A percentile compares a stretch with the other conserved stretches of the same genome.
These are phyloP conservation scores for Clitocybe nebularis DNA, from an alignment of 1,284 basidiomycete genomes.

Conservation along the genomic window DNA sequence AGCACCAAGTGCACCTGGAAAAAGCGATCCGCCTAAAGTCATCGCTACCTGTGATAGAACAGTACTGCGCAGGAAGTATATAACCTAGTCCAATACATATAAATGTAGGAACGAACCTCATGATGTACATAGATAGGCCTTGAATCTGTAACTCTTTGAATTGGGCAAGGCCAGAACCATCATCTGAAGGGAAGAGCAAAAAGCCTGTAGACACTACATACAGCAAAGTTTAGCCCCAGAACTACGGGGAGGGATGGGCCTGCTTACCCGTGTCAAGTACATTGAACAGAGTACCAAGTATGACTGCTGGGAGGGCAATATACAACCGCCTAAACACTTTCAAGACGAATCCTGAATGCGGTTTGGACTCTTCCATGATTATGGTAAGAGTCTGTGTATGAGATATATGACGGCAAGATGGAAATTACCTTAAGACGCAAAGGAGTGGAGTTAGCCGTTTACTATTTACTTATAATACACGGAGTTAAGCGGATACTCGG, in stretches of 20 bases:
- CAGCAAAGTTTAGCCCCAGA: background rate
- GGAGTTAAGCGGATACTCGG: no score
- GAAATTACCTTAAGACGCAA: no score
- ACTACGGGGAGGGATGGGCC: background rate
- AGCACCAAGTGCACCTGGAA: conserved; percentile 18
- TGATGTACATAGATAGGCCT: conserved; percentile 18
- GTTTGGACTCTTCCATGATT: no score
- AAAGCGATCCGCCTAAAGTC: conserved; percentile 20
- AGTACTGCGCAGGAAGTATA: conserved; percentile 11
- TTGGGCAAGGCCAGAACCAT: conserved; percentile 5
- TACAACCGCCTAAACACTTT: conserved; percentile 9
- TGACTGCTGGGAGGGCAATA: conserved; percentile 18
- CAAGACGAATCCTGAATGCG: no score
- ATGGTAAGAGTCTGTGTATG: no score
- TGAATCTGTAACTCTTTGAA: conserved; percentile 19
- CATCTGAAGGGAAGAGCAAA: conserved; percentile 18
- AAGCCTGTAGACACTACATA: conserved; percentile 19
- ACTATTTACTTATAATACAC: no score
- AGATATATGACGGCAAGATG: no score
- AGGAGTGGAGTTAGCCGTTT: no score
- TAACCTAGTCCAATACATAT: background rate
- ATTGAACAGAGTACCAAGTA: conserved; percentile 19
- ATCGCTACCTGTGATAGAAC: conserved; percentile 18
- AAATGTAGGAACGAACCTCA: background rate
- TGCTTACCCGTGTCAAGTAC: conserved; percentile 16